Base-by-base conservation (phyloP, 2,329 filamentous ascomycete species). In the Zarea fungicola region DNA sequence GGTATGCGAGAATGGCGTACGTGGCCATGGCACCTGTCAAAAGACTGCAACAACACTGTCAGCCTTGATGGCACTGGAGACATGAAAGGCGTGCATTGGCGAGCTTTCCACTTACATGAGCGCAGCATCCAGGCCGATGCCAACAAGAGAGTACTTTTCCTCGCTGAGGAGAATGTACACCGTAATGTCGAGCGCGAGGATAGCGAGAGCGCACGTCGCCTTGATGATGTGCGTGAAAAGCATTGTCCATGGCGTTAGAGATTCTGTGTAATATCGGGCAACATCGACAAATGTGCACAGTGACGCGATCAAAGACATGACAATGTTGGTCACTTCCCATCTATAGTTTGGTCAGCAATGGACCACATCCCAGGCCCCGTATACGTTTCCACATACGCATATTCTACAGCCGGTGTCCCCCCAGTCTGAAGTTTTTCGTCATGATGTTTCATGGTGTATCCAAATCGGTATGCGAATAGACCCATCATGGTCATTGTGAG, bases 301-400 rank as follows among this genome's bases (percentile, higher is more conserved):
- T 6, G 77, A 68, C 1, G 72, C 69, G 31, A 76, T 51, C 22
- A 73, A 60, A 14, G 76, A 73, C 45, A 81, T 66, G 45, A 52
- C 69, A 42, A 81, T 68, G 54, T 79, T 81, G 43, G 69, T 71
- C 19, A 61, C 65, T 60, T 80, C 75, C 77, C 78, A 81, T 25
- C 77, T 51, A 18, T 19, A 3, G 6, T 1, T 7, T 21, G n/a
- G 26, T 44, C 80, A 52, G 34, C 49, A 13, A 25, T 8, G n/a
- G 8, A 25, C 3, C 10, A n/a, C 3, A 35, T 52, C 29, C 50
- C 50, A 6, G 36, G 13, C n/a, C n/a, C 35, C 6, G 70, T 74
- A 65, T 69, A 80, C 76, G 74, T 72, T 54, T 78, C 35, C 6
- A 70, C 74, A 65, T 69, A 80, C 76, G 74, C 73, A 54, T 78